These are phyloP conservation scores for Venturia effusa DNA, from an alignment of 2,329 filamentous ascomycete species.

Conservation along the genomic window DNA sequence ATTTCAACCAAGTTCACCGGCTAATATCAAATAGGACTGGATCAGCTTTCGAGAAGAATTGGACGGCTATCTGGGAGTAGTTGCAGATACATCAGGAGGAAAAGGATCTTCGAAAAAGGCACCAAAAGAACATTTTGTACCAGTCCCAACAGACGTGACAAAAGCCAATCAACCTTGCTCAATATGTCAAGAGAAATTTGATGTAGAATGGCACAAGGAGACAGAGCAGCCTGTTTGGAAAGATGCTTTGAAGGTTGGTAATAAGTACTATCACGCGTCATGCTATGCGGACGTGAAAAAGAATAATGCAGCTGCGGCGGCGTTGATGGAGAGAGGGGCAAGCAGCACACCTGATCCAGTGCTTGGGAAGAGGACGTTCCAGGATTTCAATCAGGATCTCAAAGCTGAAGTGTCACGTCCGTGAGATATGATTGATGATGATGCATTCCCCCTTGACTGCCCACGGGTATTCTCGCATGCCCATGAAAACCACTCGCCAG, in stretches of 20 bases:
- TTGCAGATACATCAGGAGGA: not conserved
- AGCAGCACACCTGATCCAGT: constrained; percentile 11
- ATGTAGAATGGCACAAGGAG: constrained; percentile 83
- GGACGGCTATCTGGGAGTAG: constrained; percentile 37
- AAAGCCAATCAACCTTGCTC: constrained; percentile 72
- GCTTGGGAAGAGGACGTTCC: constrained; percentile 11
- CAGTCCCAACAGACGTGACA: constrained; percentile 68
- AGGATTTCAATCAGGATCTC: constrained; percentile 10
- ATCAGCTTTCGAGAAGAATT: constrained; percentile 72
- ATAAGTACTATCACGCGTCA: constrained; percentile 76
- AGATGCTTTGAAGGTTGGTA: constrained; percentile 69
- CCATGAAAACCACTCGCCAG: not conserved
- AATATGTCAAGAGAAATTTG: constrained; percentile 92
- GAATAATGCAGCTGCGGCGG: constrained; percentile 21
- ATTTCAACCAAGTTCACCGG: constrained; percentile 1
- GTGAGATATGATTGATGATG: constrained; percentile 4
- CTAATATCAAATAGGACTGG: constrained; percentile 57
- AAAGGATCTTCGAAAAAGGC: constrained; percentile 38
- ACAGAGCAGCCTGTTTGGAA: constrained; percentile 96
- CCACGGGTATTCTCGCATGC: not conserved
- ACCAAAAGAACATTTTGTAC: constrained; percentile 60
- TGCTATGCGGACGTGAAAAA: constrained; percentile 77
- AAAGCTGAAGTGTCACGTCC: constrained; percentile 3
- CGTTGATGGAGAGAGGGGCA: constrained; percentile 5
- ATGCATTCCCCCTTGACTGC: not conserved